phyloP scores from a whole-genome alignment of 139 green algal genomes.

The Tetradesmus obliquus region DNA sequence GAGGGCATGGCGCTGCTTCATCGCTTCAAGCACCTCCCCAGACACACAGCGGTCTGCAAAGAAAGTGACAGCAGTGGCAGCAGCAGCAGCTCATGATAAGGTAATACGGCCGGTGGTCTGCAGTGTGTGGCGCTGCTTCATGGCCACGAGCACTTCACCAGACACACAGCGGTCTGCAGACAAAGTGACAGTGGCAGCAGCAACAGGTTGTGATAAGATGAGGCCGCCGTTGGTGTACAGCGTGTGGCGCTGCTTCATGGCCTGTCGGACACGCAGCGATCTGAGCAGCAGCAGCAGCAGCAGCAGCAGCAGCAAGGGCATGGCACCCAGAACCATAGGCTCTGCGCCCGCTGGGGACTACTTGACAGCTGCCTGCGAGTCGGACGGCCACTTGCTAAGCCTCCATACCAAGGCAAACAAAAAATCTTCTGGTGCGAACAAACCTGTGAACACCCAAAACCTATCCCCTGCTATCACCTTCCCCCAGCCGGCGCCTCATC shows the following conservation, averaged over 20 bases:
- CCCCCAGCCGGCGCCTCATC: conserved; percentile 57
- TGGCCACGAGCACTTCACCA: conserved; percentile 71
- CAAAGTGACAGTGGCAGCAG: background rate
- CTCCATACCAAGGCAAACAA: no score
- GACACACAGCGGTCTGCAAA: conserved; percentile 72
- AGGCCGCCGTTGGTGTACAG: background rate
- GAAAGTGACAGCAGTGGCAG: background rate
- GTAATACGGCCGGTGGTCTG: background rate
- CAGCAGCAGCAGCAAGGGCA: background rate
- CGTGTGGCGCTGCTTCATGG: conserved; percentile 52
- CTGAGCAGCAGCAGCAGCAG: background rate
- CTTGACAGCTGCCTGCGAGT: no score
- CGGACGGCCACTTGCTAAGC: no score
- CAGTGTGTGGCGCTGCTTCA: conserved; percentile 44
- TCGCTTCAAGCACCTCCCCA: conserved; percentile 71
- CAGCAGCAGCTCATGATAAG: conserved; percentile 21
- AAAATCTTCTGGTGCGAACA: no score
- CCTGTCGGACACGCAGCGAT: conserved; percentile 76
- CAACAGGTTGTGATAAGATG: conserved; percentile 54
- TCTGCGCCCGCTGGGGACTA: no score
- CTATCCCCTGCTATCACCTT: conserved; percentile 62
- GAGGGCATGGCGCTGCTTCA: conserved; percentile 44
- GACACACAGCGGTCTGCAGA: conserved; percentile 72
- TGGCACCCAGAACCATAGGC: no score
- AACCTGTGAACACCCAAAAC: no score